A percentile compares a stretch with the other conserved stretches of the same genome.
These are phyloP conservation scores for Epichloe elymi DNA, from an alignment of 2,329 filamentous ascomycete species.

Conservation along the genomic window DNA sequence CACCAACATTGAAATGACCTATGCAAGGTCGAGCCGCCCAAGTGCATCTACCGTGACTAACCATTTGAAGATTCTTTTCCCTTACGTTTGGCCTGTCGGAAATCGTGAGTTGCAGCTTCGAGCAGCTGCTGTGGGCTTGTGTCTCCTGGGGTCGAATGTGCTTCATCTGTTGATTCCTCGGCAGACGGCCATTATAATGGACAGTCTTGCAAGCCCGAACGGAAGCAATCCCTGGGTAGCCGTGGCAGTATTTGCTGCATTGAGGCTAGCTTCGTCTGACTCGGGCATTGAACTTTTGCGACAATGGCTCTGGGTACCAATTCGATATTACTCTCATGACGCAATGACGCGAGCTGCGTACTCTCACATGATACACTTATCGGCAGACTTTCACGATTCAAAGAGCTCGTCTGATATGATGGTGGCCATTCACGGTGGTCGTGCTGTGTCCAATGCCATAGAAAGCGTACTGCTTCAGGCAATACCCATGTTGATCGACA, in stretches of 20 bases:
- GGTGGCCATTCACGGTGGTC: slow-evolving; percentile 41
- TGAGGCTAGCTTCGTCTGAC: slow-evolving; percentile 40
- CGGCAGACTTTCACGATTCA: slow-evolving; percentile 47
- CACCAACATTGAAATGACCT: too few species aligned
- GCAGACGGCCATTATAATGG: slow-evolving; percentile 67
- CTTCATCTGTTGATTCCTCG: slow-evolving; percentile 69
- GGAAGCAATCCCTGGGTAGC: slow-evolving; percentile 37
- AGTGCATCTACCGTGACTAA: background rate
- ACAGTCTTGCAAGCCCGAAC: slow-evolving; percentile 38
- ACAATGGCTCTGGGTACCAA: slow-evolving; percentile 43
- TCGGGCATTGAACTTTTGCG: slow-evolving; percentile 40
- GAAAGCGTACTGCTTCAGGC: slow-evolving; percentile 46
- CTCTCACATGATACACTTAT: slow-evolving; percentile 46
- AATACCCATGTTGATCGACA: slow-evolving; percentile 46
- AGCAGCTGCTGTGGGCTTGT: slow-evolving; percentile 51
- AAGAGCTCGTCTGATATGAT: slow-evolving; percentile 47
- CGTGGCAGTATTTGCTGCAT: slow-evolving; percentile 35
- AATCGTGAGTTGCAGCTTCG: slow-evolving; percentile 54
- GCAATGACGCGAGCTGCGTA: slow-evolving; percentile 41
- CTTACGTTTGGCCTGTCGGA: slow-evolving; percentile 64
- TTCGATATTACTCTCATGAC: slow-evolving; percentile 43
- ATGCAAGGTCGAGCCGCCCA: too few species aligned
- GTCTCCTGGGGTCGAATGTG: slow-evolving; percentile 56
- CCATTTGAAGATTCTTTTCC: slow-evolving; percentile 52
- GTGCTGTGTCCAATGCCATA: slow-evolving; percentile 39